Conservation (phyloP, 1,284 basidiomycete species). For the Pulveroboletus sp. region DNA sequence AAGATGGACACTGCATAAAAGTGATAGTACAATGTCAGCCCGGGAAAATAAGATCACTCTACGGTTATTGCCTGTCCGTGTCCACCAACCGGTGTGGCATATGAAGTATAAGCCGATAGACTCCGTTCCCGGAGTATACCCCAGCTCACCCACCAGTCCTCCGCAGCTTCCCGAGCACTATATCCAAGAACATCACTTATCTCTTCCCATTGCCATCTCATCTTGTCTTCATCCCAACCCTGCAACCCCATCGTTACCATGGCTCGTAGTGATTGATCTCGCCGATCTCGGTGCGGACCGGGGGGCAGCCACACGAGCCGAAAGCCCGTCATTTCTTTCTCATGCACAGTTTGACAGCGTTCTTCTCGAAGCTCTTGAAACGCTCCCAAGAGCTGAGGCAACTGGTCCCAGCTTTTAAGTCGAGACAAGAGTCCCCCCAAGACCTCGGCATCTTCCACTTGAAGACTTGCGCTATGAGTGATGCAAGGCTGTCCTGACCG, state of each 20-base stretch:
- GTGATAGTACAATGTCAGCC: background rate
- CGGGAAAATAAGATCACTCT: background rate
- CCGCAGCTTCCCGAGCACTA: constrained; percentile 36
- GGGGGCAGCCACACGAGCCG: constrained; percentile 16
- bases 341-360: constrained; percentile 17
- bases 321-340: constrained; percentile 11
- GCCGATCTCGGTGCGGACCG: constrained; percentile 9
- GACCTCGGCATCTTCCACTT: constrained; percentile 38
- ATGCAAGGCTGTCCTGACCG: constrained; percentile 26
- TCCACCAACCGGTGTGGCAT: background rate
- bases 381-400: constrained; percentile 36
- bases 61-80: background rate
- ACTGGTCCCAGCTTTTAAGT: constrained; percentile 33
- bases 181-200: constrained; percentile 37
- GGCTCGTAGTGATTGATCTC: constrained; percentile 14
- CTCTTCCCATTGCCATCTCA: constrained; percentile 36
- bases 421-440: constrained; percentile 42
- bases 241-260: constrained; percentile 12
- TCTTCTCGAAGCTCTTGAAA: constrained; percentile 39
- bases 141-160: constrained; percentile 43
- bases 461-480: constrained; percentile 27
- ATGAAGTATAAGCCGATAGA: constrained; percentile 2
- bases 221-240: constrained; percentile 26
- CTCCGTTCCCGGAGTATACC: constrained; percentile 30
- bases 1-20: background rate